Evolutionary conservation across 768 basidiomycete species (phyloP), one percentile per base, ranked within the genome.

Genomic region (Floccularia luteovirens): DNA sequence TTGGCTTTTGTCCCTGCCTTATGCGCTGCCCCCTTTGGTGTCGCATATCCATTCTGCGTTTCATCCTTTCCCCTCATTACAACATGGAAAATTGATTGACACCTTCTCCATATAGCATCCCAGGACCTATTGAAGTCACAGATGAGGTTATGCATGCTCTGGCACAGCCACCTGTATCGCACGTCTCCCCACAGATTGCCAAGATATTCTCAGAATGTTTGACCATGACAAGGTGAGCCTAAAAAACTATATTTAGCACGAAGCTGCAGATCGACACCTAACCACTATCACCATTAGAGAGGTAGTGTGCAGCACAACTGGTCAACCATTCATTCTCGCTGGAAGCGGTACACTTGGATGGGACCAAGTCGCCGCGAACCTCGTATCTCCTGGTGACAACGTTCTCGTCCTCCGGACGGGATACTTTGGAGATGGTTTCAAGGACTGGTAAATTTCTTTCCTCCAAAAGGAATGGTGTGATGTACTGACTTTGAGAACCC

Each of bases 301-400:
- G 38, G 77, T 92, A 14, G 64, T 93, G 17, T 77, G 73, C 53
- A 77, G 90, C 22, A 67, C 68, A 32, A 61, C 64, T 21, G 80
- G 71, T 5, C 90, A 88, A 54, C 82, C 82, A 0, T 87, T 96
- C 68, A 62, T 96, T 52, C 78, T 94, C 39, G 78, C 86, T 3
- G 91, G 91, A 1, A 83, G 79, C 42, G 91, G 91, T 19, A 94
- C 91, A 2, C 66, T 94, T 22, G 91, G 91, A 12, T 94, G 90
- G 89, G 90, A 92, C 54, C 82, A 87, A 77, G 87, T 89, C 32
- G 80, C 85, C 0, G 76, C 85, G 7, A 94, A 94, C 61, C 67
- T 94, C 40, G 64, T 93, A 20, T 80, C 85, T 47, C 70, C 72
- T 7, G 78, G 75, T 32, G 82, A 90, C 51, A 61, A 74, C 43